Conservation (phyloP, 352 stramenopile genomes). For the Elongisporangium senticosum region DNA sequence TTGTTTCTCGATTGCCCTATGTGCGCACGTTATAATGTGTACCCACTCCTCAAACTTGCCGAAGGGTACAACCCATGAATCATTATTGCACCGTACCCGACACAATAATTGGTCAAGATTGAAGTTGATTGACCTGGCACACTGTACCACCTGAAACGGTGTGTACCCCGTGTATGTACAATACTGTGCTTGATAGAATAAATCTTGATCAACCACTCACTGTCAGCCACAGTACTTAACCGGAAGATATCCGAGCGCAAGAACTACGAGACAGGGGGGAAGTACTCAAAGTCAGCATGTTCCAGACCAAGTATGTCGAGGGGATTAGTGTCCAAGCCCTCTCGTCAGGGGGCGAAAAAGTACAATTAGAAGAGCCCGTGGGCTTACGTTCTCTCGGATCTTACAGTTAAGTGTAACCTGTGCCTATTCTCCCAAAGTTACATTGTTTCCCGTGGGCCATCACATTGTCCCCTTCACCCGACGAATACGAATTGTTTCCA, state of each 20-base stretch:
- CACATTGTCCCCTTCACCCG: no score
- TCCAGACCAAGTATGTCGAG: constrained; percentile 52
- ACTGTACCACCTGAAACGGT: background rate
- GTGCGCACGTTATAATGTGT: background rate
- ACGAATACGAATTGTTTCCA: no score
- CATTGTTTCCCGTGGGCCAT: no score
- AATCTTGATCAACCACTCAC: background rate
- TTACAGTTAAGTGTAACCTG: no score
- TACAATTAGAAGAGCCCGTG: no score
- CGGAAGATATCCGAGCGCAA: constrained; percentile 38
- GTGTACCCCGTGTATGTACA: no score
- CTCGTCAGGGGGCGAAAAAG: no score
- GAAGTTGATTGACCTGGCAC: background rate
- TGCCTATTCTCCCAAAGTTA: no score
- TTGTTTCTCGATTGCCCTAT: background rate
- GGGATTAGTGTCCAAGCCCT: no score
- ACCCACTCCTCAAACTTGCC: background rate
- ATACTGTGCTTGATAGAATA: background rate
- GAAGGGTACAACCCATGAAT: background rate
- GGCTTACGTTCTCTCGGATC: no score
- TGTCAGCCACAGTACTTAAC: background rate
- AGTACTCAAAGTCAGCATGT: constrained; percentile 27
- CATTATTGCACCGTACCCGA: background rate
- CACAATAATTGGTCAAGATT: background rate
- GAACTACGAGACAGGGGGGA: constrained; percentile 10